Evolutionary conservation across 192 early-diverging fungal species (phyloP).

Genomic region (Backusella circina): DNA sequence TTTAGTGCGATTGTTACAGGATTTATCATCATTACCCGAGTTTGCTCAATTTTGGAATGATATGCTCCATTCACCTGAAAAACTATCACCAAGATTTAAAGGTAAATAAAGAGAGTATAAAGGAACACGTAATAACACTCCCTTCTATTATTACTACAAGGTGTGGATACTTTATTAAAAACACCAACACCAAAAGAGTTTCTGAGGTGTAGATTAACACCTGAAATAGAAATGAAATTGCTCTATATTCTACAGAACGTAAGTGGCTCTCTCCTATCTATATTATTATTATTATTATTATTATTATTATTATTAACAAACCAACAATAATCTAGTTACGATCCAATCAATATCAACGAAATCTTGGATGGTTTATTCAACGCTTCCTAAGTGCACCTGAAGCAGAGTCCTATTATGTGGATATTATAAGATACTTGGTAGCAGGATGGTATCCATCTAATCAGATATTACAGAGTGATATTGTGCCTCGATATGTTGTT

Average conservation of each 20-base stretch:
- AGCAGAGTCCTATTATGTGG: conserved; percentile 56
- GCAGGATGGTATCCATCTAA: conserved; percentile 73
- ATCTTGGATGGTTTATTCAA: conserved; percentile 64
- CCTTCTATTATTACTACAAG: not conserved
- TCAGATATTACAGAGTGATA: conserved; percentile 58
- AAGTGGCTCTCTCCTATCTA: no score
- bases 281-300: not conserved
- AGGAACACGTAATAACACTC: not conserved
- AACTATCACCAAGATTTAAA: conserved; percentile 52
- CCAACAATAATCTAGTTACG: conserved; percentile 37
- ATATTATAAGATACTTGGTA: conserved; percentile 73
- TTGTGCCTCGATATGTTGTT: conserved; percentile 71
- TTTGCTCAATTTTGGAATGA: conserved; percentile 57
- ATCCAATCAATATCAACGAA: conserved; percentile 44
- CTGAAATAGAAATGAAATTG: conserved; percentile 66
- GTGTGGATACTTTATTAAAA: conserved; percentile 54
- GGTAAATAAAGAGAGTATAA: conserved; percentile 21
- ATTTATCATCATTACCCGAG: conserved; percentile 48
- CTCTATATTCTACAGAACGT: conserved; percentile 63
- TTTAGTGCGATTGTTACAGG: conserved; percentile 61
- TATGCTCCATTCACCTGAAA: conserved; percentile 46
- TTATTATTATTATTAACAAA: not conserved
- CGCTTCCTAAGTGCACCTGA: conserved; percentile 56
- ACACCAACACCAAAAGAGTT: conserved; percentile 59
- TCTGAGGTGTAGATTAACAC: conserved; percentile 56